Evolutionary conservation across 2,329 filamentous ascomycete species (phyloP), one percentile per base, ranked within the genome.

Genomic region (Madurella mycetomatis): DNA sequence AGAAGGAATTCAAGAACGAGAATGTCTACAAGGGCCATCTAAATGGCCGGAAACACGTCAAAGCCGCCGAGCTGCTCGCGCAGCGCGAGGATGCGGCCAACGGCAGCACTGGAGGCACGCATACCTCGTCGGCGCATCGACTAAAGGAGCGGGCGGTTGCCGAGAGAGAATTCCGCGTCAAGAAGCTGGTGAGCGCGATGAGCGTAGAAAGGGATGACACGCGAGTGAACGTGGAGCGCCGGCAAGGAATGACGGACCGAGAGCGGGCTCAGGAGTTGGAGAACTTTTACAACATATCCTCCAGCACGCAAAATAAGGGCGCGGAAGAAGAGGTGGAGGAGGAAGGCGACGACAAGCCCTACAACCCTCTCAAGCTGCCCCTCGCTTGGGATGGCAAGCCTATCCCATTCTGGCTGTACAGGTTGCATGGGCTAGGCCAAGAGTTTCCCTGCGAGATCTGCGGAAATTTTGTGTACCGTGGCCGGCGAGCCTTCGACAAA

Each of bases 401-500:
- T 0, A 99, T 99, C 64, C 94, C 95, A 0, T 99, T 94, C 76
- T 99, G 94, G 94, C 81, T 99, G 15, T 99, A 97, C 78, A 94
- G 96, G 64, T 80, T 99, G 15, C 94, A 99, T 67, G 94, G 94
- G 1, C 76, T 99, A 25, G 94, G 94, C 9, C 91, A 96, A 12
- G 94, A 99, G 65, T 96, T 96, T 63, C 81, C 88, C 0, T 99
- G 94, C 76, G 92, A 99, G 69, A 90, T 99, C 53, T 99, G 94
- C 67, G 94, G 94, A 53, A 97, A 97, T 72, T 96, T 91, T 66
- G 91, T 96, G n/a, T 97, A 97, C 75, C 96, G 96, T 88, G 94
- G 94, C 15, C 82, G 94, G 19, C 84, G 94, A 47, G 92, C 92
- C 1, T 99, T 96, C 65, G 94, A 99, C 69, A 99, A 99, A 77